Evolutionary conservation across 768 basidiomycete species (phyloP), one percentile per base, ranked within the genome.

Genomic region (Postia placenta): DNA sequence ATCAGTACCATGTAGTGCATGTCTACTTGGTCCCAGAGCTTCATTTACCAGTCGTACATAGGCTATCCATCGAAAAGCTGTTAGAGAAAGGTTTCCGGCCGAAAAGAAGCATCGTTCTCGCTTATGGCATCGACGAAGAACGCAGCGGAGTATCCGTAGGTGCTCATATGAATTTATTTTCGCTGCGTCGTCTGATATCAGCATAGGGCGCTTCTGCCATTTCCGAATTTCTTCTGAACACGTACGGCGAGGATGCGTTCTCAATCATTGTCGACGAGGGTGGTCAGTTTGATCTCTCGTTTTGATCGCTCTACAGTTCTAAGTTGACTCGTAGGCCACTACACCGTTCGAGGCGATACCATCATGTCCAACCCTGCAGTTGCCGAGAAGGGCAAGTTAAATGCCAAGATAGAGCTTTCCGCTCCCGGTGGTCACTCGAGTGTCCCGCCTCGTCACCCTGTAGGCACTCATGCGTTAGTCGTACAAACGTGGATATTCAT

Each of bases 261-360:
- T 80, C 87, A 0, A 72, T 95, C 59, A 64, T 96, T 38, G 74
- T 97, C 24, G 94, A 97, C 60, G 94, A 97, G 71, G 93, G 93
- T 23, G 79, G 89, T 82, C 63, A 61, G 71, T 62, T 9, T 6
- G 78, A 62, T 65, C 0, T 39, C 47, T 67, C 42, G 60, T n/a
- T 7, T 33, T 33, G 30, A 67, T 36, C 53, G 12, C 53, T 72
- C 44, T 60, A 7, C 9, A 33, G 30, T 33, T 15, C 15, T 33
- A 7, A 33, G 7, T 33, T 33, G 30, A 33, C 67, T 9, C 67
- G 69, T 6, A 45, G 67, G 57, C 42, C 58, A 56, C 24, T 67
- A 53, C 81, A 74, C 43, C 56, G 57, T 2, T 69, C 79, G 40
- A 52, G 70, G 38, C 42, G 83, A 81, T 6, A 69, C 73, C 12